Conservation (phyloP, 129 eudicot genomes). For the Tagetes patula region DNA sequence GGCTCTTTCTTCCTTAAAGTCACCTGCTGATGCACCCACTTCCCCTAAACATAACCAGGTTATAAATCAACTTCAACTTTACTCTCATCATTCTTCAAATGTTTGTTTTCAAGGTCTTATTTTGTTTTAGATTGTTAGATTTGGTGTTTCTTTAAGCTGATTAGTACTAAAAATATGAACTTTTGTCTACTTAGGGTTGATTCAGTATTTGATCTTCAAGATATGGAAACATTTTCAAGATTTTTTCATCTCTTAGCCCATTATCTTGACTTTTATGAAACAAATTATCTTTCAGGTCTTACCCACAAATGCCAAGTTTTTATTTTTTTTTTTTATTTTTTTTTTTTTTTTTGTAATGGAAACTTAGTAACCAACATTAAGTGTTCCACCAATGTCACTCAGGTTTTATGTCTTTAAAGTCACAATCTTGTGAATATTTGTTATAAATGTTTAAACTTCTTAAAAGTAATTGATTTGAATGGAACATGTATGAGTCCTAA, state of each 20-base stretch:
- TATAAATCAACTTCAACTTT: too few species aligned
- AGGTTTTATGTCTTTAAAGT: too few species aligned
- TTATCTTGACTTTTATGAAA: background rate
- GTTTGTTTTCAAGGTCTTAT: background rate
- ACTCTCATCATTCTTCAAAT: background rate
- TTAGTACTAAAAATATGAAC: too few species aligned
- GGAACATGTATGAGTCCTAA: too few species aligned
- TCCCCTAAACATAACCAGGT: slow-evolving; percentile 10
- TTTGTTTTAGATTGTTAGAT: background rate
- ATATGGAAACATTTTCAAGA: background rate
- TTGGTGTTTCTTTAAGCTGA: background rate
- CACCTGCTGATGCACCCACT: slow-evolving; percentile 14
- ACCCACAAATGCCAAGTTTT: background rate
- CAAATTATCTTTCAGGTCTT: background rate
- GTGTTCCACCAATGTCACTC: too few species aligned
- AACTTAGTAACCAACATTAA: too few species aligned
- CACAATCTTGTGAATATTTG: too few species aligned
- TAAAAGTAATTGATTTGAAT: too few species aligned
- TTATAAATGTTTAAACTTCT: too few species aligned
- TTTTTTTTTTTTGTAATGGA: too few species aligned
- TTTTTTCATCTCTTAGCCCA: background rate
- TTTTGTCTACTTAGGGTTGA: too few species aligned
- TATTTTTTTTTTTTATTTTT: background rate
- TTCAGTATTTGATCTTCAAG: background rate
- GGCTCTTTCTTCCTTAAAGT: slow-evolving; percentile 50